Evolutionary conservation across 78 protist genomes (phyloP).

Genomic region (Monocercomonoides exilis): DNA sequence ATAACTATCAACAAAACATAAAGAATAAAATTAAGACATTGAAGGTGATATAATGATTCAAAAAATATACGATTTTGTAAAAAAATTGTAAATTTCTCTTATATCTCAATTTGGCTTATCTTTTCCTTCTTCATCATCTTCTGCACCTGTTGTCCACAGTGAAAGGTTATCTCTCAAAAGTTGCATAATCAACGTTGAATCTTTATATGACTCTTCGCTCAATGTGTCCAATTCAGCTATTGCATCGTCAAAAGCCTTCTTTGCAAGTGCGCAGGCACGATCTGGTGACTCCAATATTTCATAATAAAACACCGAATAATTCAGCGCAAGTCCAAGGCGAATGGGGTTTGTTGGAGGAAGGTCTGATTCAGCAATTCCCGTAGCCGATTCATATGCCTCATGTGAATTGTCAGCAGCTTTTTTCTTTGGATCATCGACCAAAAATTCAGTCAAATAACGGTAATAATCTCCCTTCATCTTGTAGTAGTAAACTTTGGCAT

Average conservation of each 20-base stretch:
- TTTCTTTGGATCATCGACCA: background rate
- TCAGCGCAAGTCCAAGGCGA: background rate
- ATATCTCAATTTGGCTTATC: too few species aligned
- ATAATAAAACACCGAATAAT: background rate
- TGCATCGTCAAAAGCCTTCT: background rate
- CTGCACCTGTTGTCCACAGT: background rate
- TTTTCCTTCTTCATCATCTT: background rate
- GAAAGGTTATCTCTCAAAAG: background rate
- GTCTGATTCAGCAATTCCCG: background rate
- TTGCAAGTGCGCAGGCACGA: background rate
- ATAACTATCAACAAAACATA: too few species aligned
- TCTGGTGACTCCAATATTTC: background rate
- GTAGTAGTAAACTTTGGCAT: constrained; percentile 49
- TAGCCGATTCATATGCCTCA: background rate
- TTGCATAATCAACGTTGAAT: background rate
- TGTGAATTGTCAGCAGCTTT: background rate
- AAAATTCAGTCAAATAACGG: background rate
- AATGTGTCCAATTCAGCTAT: background rate
- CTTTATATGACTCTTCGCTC: constrained; percentile 2
- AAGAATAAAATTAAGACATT: too few species aligned
- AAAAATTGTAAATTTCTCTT: too few species aligned
- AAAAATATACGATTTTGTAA: too few species aligned
- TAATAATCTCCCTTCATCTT: constrained; percentile 33
- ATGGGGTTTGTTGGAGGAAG: background rate
- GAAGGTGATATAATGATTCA: too few species aligned